Percentiles rank a stretch among this genome's conserved stretches.
These are phyloP conservation scores for Dissoconium aciculare DNA, from an alignment of 2,329 filamentous ascomycete species.

Conservation along the genomic window DNA sequence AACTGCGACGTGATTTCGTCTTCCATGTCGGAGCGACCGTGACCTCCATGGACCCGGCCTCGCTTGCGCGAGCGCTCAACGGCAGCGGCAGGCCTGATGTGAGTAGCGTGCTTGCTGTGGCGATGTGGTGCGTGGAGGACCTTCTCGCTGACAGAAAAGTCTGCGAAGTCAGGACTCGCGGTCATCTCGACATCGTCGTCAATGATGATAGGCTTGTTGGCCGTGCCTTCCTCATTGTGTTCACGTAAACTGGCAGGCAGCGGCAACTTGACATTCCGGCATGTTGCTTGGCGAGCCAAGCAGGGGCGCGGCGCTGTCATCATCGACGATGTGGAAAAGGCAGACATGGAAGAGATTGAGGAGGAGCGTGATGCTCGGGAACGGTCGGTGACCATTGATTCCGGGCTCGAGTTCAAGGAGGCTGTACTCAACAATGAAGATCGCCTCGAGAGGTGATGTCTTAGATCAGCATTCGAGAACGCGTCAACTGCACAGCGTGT, in stretches of 20 bases:
- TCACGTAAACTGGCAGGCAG: constrained; percentile 14
- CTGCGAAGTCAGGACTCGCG: constrained; percentile 17
- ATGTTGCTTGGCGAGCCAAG: constrained; percentile 39
- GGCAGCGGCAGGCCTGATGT: constrained; percentile 3
- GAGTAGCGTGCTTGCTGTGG: constrained; percentile 19
- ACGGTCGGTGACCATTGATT: constrained; percentile 48
- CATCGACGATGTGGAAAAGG: constrained; percentile 27
- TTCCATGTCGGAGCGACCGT: constrained; percentile 1
- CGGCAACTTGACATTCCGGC: constrained; percentile 34
- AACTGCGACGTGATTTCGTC: not conserved
- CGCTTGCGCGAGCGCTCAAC: constrained; percentile 2
- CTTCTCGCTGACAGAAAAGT: constrained; percentile 22
- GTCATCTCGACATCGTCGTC: constrained; percentile 19
- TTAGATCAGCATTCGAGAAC: constrained; percentile 29
- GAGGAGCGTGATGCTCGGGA: constrained; percentile 41
- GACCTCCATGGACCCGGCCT: not conserved
- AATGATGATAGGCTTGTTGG: constrained; percentile 18
- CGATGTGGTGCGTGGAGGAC: constrained; percentile 19
- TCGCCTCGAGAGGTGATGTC: constrained; percentile 27
- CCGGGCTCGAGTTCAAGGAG: constrained; percentile 42
- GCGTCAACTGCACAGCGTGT: constrained; percentile 41
- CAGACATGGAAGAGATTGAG: constrained; percentile 40
- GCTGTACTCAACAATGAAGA: constrained; percentile 37
- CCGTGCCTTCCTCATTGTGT: constrained; percentile 13
- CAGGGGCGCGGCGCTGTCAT: constrained; percentile 36